Conservation (phyloP, 441 rosid genomes). For the Populus hybrid region DNA sequence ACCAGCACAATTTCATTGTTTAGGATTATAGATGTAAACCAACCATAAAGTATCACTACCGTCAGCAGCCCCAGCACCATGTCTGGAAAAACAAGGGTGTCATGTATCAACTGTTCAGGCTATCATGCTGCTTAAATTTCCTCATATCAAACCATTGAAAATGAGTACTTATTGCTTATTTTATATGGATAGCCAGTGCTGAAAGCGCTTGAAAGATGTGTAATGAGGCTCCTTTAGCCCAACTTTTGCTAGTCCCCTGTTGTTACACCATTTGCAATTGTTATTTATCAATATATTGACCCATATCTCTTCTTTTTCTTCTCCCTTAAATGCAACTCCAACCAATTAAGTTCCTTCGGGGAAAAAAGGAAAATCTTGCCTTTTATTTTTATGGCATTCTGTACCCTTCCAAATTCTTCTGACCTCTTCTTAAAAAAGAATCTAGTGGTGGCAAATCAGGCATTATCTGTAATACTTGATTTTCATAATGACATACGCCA, state of each 20-base stretch:
- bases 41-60: neutral
- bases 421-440: neutral
- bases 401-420: neutral
- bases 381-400: neutral
- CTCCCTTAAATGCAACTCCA: neutral
- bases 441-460: neutral
- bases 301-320: neutral
- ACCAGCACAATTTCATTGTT: neutral
- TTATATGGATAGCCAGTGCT: neutral
- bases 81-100: neutral
- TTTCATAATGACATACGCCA: neutral
- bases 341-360: neutral
- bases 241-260: neutral
- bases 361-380: neutral
- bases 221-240: neutral
- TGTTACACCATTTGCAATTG: neutral
- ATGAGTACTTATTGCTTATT: neutral
- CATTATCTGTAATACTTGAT: neutral
- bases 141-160: neutral
- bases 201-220: neutral
- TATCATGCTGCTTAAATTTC: neutral
- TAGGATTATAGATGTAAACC: neutral
- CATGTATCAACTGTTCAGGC: constrained; percentile 2
- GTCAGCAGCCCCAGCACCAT: neutral
- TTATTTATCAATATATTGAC: neutral